Conservation (phyloP, 305 asterid genomes). For the Rubia tinctorum region DNA sequence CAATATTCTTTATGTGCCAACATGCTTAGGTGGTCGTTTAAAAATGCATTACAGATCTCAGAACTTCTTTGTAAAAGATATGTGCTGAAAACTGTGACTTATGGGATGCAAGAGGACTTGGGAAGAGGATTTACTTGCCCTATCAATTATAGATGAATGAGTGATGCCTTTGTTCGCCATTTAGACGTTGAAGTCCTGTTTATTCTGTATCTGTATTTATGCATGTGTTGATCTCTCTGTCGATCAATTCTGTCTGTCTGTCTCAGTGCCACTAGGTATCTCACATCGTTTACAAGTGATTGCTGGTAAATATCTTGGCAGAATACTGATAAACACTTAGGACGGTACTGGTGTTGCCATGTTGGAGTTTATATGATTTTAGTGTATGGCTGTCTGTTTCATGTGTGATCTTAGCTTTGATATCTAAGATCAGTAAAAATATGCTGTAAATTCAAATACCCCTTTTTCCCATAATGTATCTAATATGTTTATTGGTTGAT, state of each 20-base stretch:
- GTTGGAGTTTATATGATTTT: not conserved
- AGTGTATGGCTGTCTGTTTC: not conserved
- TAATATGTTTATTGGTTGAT: not conserved
- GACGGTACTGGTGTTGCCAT: not conserved
- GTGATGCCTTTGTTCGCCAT: not conserved
- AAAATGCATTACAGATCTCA: not conserved
- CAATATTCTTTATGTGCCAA: not conserved
- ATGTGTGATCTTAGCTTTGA: not conserved
- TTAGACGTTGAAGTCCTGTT: not conserved
- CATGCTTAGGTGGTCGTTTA: not conserved
- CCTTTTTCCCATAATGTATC: not conserved
- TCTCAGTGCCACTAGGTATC: not conserved
- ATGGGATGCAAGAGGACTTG: not conserved
- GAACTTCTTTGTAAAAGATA: not conserved
- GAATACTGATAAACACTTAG: not conserved
- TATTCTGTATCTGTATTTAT: not conserved
- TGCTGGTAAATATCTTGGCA: not conserved
- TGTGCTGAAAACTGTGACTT: not conserved
- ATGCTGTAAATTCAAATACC: not conserved
- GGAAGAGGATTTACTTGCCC: slow-evolving; percentile 8
- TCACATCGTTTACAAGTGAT: not conserved
- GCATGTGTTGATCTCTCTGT: not conserved
- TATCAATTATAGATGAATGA: not conserved
- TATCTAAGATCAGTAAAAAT: not conserved
- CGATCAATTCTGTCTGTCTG: not conserved